Evolutionary conservation across 2,329 filamentous ascomycete species (phyloP).

Genomic region (Botrytis fabae): DNA sequence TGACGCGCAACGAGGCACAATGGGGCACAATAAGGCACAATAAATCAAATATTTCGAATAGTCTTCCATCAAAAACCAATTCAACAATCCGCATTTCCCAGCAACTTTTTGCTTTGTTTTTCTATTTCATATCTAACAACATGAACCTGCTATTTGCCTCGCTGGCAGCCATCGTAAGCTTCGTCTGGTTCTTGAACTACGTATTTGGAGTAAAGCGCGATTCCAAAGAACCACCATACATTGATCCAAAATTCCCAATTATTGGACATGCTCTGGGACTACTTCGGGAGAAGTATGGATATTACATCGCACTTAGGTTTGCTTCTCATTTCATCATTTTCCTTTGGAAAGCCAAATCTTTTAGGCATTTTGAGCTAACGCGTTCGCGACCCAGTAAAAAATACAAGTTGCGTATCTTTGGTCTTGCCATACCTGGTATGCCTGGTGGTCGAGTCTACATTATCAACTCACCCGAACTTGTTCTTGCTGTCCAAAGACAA

Average conservation of each 20-base stretch:
- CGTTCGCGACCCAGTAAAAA: background rate
- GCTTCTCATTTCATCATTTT: background rate
- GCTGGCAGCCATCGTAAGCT: too few species aligned
- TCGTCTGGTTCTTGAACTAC: too few species aligned
- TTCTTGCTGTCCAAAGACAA: background rate
- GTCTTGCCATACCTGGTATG: constrained; percentile 13
- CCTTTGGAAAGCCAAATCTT: background rate
- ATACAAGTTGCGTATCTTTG: constrained; percentile 10
- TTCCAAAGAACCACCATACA: constrained; percentile 1
- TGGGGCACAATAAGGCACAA: too few species aligned
- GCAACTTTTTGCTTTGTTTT: too few species aligned
- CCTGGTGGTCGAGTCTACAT: constrained; percentile 13
- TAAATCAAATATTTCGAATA: too few species aligned
- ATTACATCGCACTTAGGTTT: background rate
- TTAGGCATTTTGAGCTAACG: background rate
- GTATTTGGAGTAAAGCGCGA: too few species aligned
- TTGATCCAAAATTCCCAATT: constrained; percentile 2
- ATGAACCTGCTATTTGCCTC: too few species aligned
- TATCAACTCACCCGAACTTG: background rate
- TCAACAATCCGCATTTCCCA: too few species aligned
- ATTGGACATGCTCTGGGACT: constrained; percentile 10
- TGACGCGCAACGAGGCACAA: too few species aligned
- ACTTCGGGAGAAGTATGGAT: constrained; percentile 3
- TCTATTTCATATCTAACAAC: too few species aligned
- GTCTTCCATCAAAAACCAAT: too few species aligned